Percentiles rank a stretch among this genome's conserved stretches.
Conservation (phyloP, 2,329 filamentous ascomycete genomes). For the Alternaria ethzedia region DNA sequence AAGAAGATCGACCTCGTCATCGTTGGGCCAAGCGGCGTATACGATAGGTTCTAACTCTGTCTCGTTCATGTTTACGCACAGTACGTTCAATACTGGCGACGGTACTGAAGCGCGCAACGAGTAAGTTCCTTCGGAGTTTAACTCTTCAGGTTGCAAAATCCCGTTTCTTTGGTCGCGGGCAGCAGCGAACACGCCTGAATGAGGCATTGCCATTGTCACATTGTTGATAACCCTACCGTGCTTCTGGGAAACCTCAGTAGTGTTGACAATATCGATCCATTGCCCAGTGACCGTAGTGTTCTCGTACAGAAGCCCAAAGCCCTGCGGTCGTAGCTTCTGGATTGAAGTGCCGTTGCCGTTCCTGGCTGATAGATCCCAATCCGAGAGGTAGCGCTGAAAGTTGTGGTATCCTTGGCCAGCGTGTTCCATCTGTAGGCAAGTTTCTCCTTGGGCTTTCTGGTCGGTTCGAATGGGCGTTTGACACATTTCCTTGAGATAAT, state of each 20-base stretch:
- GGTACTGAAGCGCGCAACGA: conserved; percentile 71
- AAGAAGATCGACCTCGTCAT: conserved; percentile 36
- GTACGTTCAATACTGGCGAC: conserved; percentile 72
- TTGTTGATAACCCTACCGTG: conserved; percentile 72
- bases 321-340: conserved; percentile 61
- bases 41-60: conserved; percentile 69
- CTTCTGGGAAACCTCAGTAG: conserved; percentile 57
- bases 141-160: conserved; percentile 70
- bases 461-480: conserved; percentile 65
- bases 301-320: conserved; percentile 70
- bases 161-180: conserved; percentile 66
- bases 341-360: conserved; percentile 54
- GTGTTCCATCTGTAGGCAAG: conserved; percentile 73
- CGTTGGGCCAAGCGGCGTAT: conserved; percentile 67
- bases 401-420: conserved; percentile 75
- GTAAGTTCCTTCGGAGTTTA: conserved; percentile 72
- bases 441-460: conserved; percentile 50
- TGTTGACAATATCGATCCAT: conserved; percentile 70
- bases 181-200: conserved; percentile 71
- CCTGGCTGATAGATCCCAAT: conserved; percentile 60
- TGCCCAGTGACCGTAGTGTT: conserved; percentile 73
- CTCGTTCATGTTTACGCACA: conserved; percentile 71
- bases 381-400: conserved; percentile 63
- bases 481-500: conserved; percentile 64
- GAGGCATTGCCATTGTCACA: conserved; percentile 78